These are phyloP conservation scores for Saturnispora besseyi DNA, from an alignment of 805 yeast species.

Conservation along the genomic window DNA sequence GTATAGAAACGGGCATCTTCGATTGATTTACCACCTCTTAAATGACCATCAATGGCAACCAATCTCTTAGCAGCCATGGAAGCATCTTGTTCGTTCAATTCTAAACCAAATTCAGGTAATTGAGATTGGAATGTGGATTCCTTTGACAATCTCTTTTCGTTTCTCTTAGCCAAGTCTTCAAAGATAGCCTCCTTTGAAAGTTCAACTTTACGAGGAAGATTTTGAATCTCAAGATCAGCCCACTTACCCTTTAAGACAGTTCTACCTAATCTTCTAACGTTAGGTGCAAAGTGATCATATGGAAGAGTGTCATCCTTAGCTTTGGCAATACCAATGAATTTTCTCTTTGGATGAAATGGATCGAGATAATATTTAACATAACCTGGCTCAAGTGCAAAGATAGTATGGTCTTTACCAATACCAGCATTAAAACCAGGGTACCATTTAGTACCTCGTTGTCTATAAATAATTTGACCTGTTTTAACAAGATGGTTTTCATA, in stretches of 20 bases:
- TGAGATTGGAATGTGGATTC: slow-evolving; percentile 25
- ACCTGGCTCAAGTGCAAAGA: slow-evolving; percentile 88
- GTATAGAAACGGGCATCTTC: slow-evolving; percentile 53
- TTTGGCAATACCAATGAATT: slow-evolving; percentile 82
- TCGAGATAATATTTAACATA: slow-evolving; percentile 84
- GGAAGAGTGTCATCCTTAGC: slow-evolving; percentile 59
- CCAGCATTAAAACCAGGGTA: slow-evolving; percentile 90
- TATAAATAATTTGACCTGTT: slow-evolving; percentile 79
- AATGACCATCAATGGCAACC: slow-evolving; percentile 40
- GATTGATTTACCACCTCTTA: slow-evolving; percentile 49
- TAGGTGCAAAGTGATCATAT: slow-evolving; percentile 84
- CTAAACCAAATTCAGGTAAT: slow-evolving; percentile 21
- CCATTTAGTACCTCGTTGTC: slow-evolving; percentile 92
- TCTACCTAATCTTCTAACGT: slow-evolving; percentile 76
- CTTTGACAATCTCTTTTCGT: slow-evolving; percentile 28
- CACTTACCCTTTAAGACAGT: slow-evolving; percentile 41
- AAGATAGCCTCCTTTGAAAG: slow-evolving; percentile 46
- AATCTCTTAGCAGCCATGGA: slow-evolving; percentile 44
- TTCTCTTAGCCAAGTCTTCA: slow-evolving; percentile 33
- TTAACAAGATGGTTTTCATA: slow-evolving; percentile 69
- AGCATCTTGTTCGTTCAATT: slow-evolving; percentile 23
- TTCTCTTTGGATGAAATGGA: slow-evolving; percentile 93
- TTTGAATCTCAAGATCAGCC: slow-evolving; percentile 51
- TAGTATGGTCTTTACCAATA: slow-evolving; percentile 90
- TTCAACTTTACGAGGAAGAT: slow-evolving; percentile 60